phyloP scores from a whole-genome alignment of 2,329 filamentous ascomycete species.

The Claviceps sp. region DNA sequence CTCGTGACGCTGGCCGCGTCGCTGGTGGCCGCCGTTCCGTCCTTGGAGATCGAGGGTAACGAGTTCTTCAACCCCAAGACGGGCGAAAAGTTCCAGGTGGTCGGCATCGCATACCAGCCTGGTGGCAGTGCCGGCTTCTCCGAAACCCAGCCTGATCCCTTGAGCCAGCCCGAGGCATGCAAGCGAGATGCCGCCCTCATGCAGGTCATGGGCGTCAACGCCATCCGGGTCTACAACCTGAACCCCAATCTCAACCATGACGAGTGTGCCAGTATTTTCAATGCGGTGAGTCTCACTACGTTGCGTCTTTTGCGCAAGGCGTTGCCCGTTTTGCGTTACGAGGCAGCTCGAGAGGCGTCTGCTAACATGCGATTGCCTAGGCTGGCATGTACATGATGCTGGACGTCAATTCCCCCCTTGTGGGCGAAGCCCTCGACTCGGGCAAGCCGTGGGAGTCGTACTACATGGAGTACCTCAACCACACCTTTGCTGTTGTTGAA shows the following conservation, averaged over 20 bases:
- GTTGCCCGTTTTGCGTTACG: too few species aligned
- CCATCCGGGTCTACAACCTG: conserved; percentile 58
- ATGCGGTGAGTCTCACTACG: conserved; percentile 29
- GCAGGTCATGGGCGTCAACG: conserved; percentile 51
- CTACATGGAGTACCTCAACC: conserved; percentile 47
- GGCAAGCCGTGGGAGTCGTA: conserved; percentile 45
- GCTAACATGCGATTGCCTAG: conserved; percentile 12
- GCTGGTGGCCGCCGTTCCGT: conserved; percentile 40
- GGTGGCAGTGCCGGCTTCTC: conserved; percentile 51
- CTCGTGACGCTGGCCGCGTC: conserved; percentile 41
- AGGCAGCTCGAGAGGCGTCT: neutral
- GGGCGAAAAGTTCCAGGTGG: conserved; percentile 49
- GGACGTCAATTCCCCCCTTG: conserved; percentile 53
- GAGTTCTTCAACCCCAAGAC: conserved; percentile 47
- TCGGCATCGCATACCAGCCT: conserved; percentile 57
- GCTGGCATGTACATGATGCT: conserved; percentile 57
- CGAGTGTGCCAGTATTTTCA: conserved; percentile 54
- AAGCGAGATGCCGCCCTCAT: conserved; percentile 52
- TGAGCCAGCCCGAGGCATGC: conserved; percentile 45
- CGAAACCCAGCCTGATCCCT: conserved; percentile 38
- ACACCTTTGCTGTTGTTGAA: conserved; percentile 53
- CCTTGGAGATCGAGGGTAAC: conserved; percentile 42
- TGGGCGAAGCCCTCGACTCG: conserved; percentile 43
- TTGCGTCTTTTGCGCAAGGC: neutral
- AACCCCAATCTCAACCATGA: conserved; percentile 54